These are phyloP conservation scores for Ophiostoma ips DNA, from an alignment of 2,329 filamentous ascomycete genomes.

Conservation along the genomic window DNA sequence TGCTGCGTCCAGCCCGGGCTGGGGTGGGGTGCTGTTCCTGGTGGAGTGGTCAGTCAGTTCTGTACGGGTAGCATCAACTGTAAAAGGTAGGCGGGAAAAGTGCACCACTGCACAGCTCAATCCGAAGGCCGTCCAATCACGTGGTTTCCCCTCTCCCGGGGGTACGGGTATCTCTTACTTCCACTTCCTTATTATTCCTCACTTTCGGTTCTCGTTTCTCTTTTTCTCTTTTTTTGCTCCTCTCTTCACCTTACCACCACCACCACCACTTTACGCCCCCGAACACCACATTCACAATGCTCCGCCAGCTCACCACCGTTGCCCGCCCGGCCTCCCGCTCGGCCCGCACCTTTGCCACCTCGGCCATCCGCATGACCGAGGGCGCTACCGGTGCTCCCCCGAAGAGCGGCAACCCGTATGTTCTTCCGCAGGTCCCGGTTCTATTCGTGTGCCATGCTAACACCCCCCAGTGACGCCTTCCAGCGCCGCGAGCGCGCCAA, in stretches of 20 bases:
- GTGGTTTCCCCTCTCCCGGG: slow-evolving; percentile 11
- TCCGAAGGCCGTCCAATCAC: slow-evolving; percentile 11
- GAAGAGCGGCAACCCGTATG: slow-evolving; percentile 39
- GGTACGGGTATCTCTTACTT: neutral
- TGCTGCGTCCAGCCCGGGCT: too few relatives aligned
- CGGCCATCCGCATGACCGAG: slow-evolving; percentile 48
- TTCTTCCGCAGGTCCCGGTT: slow-evolving; percentile 12
- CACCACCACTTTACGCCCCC: neutral
- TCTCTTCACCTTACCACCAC: neutral
- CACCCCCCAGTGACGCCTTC: slow-evolving; percentile 67
- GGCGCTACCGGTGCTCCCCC: slow-evolving; percentile 55
- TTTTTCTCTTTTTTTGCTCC: neutral
- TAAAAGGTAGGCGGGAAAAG: too few relatives aligned
- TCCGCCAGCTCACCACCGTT: slow-evolving; percentile 47
- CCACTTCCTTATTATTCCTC: neutral
- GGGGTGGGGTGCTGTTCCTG: too few relatives aligned
- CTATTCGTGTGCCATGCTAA: neutral
- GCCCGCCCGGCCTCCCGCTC: slow-evolving; percentile 38
- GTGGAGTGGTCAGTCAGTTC: neutral
- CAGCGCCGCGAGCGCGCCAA: slow-evolving; percentile 77
- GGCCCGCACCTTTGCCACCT: slow-evolving; percentile 47
- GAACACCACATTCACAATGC: slow-evolving; percentile 37
- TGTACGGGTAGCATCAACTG: too few relatives aligned
- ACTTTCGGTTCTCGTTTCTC: neutral
- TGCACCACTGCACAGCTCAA: too few relatives aligned